Evolutionary conservation across 2,329 filamentous ascomycete species (phyloP), one percentile per base, ranked within the genome.

Genomic region (Dendrostoma leiphaemia): DNA sequence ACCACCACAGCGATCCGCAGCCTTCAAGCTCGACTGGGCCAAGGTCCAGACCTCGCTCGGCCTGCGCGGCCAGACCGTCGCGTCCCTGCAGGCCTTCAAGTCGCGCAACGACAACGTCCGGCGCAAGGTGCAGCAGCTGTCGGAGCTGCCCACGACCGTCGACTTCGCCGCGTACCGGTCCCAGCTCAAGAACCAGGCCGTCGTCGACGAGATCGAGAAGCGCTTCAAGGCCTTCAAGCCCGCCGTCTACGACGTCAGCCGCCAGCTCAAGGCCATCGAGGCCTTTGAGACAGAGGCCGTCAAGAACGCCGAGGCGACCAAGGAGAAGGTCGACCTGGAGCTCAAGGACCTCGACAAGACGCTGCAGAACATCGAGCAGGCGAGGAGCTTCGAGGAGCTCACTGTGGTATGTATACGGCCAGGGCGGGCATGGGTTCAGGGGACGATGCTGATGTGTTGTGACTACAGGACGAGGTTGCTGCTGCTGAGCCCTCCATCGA

Each of bases 51-150:
- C 84, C 78, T 95, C 93, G 71, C 91, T 99, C 69, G 93, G 93
- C 74, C 91, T 99, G 75, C 90, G 90, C 75, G 94, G 94, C 74
- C 90, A 91, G 80, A 99, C 94, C 65, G 92, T 90, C 65, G 79
- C 88, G 68, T 89, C 93, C 60, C 91, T 99, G 60, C 88, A 93
- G 74, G 84, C 90, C 63, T 99, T 99, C 88, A 99, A 99, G 86
- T 94, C 96, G 86, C 92, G 94, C 80, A 97, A 97, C 83, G 94
- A 99, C 73, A 92, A 97, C 74, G 93, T 91, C 71, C 92, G 93
- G 78, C 93, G 94, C 81, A 93, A 93, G 79, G 83, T 99, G 59
- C 85, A 89, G 75, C 68, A 84, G 60, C 90, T 99, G 56, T 86
- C 84, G 61, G 91, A 96, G 77, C 86, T 89, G 72, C 80, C 93